Conservation (phyloP, 352 stramenopile genomes). For the Globisporangium cylindrosporum region DNA sequence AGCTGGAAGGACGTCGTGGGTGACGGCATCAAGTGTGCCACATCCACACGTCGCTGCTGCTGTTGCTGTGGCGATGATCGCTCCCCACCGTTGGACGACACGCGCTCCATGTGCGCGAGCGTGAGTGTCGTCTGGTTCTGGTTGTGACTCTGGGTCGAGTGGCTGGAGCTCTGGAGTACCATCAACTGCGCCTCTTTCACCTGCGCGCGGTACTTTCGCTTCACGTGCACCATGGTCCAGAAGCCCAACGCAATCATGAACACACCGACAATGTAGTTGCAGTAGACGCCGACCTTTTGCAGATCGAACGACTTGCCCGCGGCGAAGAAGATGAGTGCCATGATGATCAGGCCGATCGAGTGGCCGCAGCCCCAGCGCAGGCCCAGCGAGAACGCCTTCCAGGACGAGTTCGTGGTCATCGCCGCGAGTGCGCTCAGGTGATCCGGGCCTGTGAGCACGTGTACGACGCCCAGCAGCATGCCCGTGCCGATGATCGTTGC, state of each 20-base stretch:
- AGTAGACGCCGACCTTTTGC: slow-evolving; percentile 51
- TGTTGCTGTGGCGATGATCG: background rate
- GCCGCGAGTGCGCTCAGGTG: slow-evolving; percentile 89
- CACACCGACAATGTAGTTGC: slow-evolving; percentile 70
- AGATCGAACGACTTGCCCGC: slow-evolving; percentile 46
- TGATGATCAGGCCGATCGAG: slow-evolving; percentile 84
- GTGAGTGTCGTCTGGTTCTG: background rate
- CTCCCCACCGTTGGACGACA: background rate
- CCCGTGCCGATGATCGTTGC: slow-evolving; percentile 25
- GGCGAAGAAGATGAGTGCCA: slow-evolving; percentile 82
- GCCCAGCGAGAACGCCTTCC: slow-evolving; percentile 77
- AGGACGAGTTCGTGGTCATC: slow-evolving; percentile 78
- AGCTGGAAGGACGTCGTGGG: slow-evolving; percentile 22
- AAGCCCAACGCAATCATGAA: slow-evolving; percentile 77
- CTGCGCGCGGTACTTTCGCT: slow-evolving; percentile 47
- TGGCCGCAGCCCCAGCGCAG: slow-evolving; percentile 91
- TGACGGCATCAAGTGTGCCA: slow-evolving; percentile 9
- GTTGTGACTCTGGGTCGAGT: background rate
- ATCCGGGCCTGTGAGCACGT: slow-evolving; percentile 61
- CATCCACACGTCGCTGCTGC: slow-evolving; percentile 2
- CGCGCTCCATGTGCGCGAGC: slow-evolving; percentile 15
- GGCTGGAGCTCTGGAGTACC: background rate
- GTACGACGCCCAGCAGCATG: slow-evolving; percentile 19
- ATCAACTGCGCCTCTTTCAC: slow-evolving; percentile 31
- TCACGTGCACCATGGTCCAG: slow-evolving; percentile 52